Percentiles rank a stretch among this genome's conserved stretches.
Evolutionary conservation across 2,329 filamentous ascomycete genomes (phyloP).

Genomic region (Eurotiales sp.): DNA sequence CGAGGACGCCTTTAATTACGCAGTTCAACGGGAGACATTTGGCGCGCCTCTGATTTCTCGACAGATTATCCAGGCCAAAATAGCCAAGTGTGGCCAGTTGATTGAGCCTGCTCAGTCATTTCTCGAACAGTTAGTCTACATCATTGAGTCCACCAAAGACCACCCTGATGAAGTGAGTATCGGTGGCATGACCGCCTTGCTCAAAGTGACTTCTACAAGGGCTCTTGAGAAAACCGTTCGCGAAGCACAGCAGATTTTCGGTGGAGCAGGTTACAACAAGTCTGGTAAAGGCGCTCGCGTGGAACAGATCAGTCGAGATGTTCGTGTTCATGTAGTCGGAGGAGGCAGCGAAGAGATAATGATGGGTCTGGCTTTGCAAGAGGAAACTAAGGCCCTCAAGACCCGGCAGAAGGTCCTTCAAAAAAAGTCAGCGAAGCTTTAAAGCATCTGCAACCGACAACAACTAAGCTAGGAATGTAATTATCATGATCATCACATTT

Average conservation of each 20-base stretch:
- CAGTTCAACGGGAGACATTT: slow-evolving; percentile 62
- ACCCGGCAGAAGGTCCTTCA: slow-evolving; percentile 1
- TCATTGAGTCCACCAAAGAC: slow-evolving; percentile 45
- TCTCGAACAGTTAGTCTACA: slow-evolving; percentile 59
- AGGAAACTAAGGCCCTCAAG: slow-evolving; percentile 18
- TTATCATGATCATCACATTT: neutral
- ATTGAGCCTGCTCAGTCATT: slow-evolving; percentile 62
- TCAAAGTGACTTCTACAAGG: slow-evolving; percentile 52
- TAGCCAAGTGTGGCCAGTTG: slow-evolving; percentile 56
- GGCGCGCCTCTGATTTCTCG: slow-evolving; percentile 56
- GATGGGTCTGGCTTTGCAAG: slow-evolving; percentile 28
- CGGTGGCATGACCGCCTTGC: slow-evolving; percentile 50
- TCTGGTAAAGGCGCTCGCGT: slow-evolving; percentile 48
- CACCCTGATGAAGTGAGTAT: slow-evolving; percentile 42
- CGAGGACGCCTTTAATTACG: slow-evolving; percentile 59
- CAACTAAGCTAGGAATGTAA: neutral
- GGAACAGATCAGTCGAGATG: slow-evolving; percentile 53
- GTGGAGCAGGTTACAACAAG: slow-evolving; percentile 51
- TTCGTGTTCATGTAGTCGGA: slow-evolving; percentile 45
- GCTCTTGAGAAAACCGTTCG: slow-evolving; percentile 52
- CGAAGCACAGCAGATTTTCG: slow-evolving; percentile 55
- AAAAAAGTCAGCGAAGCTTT: slow-evolving; percentile 9
- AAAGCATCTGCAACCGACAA: neutral
- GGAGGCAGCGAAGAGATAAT: slow-evolving; percentile 41
- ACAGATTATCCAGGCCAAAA: slow-evolving; percentile 58